Conservation (phyloP, 257 asterid species). For the Coffea eugenioides region DNA sequence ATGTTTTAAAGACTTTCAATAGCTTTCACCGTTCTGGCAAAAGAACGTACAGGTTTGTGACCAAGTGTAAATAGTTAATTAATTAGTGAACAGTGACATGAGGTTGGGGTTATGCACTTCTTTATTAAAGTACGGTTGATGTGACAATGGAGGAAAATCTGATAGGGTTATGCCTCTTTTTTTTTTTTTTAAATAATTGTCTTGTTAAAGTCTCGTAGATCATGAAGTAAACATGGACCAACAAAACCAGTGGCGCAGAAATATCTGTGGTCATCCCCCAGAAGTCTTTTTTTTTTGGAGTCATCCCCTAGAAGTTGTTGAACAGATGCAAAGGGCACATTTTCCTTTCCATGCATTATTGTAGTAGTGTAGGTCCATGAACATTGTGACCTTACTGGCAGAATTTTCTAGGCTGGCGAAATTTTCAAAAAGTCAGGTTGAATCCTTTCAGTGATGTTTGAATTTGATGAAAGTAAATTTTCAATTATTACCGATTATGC, state of each 20-base stretch:
- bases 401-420: neutral
- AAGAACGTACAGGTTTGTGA: neutral
- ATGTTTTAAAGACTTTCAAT: too few species aligned
- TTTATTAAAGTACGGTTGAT: constrained; percentile 2
- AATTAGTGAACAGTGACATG: neutral
- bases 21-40: too few species aligned
- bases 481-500: neutral
- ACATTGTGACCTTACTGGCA: neutral
- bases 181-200: too few species aligned
- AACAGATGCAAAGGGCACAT: neutral
- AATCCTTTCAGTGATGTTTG: neutral
- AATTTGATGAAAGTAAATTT: neutral
- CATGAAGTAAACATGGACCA: constrained; percentile 2
- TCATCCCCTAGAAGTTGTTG: neutral
- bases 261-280: neutral
- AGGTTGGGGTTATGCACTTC: neutral
- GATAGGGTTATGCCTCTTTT: neutral
- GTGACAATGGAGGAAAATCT: neutral
- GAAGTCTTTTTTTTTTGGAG: too few species aligned
- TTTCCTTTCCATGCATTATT: neutral
- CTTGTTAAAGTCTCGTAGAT: neutral
- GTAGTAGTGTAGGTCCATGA: neutral
- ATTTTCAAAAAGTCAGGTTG: neutral
- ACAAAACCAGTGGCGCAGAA: neutral
- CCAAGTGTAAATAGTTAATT: neutral